These are phyloP conservation scores for Draba incana DNA, from an alignment of 345 rosid species.

Conservation along the genomic window DNA sequence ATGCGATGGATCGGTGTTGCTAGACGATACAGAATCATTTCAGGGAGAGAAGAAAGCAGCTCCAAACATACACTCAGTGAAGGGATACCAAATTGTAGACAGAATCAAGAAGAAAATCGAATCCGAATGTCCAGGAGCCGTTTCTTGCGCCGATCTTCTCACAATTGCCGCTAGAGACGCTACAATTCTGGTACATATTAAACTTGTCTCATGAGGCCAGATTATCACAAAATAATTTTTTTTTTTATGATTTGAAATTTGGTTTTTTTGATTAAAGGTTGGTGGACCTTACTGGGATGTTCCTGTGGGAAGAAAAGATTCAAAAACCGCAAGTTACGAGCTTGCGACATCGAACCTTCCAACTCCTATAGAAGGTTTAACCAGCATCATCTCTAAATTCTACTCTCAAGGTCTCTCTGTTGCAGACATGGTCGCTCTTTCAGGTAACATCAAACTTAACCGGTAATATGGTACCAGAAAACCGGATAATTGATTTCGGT, in stretches of 20 bases:
- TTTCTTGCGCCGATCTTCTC: constrained; percentile 92
- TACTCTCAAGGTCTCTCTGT: constrained; percentile 74
- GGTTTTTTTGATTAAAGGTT: constrained; percentile 49
- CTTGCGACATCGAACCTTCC: constrained; percentile 62
- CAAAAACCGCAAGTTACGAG: constrained; percentile 65
- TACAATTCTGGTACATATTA: constrained; percentile 59
- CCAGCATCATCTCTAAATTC: constrained; percentile 67
- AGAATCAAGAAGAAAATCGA: constrained; percentile 85
- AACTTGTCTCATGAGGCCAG: not conserved
- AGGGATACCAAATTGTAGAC: constrained; percentile 70
- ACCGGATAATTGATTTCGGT: no score
- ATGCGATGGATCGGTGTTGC: constrained; percentile 85
- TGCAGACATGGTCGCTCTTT: constrained; percentile 81
- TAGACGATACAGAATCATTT: constrained; percentile 69
- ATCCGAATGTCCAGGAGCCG: constrained; percentile 87
- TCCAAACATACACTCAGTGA: constrained; percentile 54
- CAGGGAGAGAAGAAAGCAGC: constrained; percentile 81
- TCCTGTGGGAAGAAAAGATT: constrained; percentile 92
- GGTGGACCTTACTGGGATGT: constrained; percentile 98
- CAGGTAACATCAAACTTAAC: constrained; percentile 51
- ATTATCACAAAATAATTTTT: not conserved
- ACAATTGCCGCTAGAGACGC: constrained; percentile 94
- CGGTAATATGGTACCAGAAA: not conserved
- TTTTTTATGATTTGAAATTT: not conserved
- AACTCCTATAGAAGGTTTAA: constrained; percentile 59